Percentiles rank a stretch among this genome's conserved stretches.
phyloP scores from a whole-genome alignment of 169 alveolate genomes.

The Plasmodium ovale region DNA sequence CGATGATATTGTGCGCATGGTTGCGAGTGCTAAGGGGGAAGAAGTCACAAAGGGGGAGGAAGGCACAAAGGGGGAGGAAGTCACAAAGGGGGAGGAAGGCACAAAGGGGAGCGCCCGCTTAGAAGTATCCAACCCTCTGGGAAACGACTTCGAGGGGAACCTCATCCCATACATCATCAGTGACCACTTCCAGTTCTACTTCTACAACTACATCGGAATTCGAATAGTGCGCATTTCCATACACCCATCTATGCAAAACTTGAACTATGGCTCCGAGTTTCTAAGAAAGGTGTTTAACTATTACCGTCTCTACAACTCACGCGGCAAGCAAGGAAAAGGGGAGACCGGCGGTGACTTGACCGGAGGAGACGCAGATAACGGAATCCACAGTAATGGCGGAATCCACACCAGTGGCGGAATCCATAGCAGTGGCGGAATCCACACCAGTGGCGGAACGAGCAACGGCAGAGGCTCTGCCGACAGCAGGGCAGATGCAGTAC shows the following conservation, averaged over 20 bases:
- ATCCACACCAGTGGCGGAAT: too few species aligned
- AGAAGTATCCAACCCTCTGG: slow-evolving; percentile 97
- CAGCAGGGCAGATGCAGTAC: slow-evolving; percentile 17
- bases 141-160: slow-evolving; percentile 98
- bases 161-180: slow-evolving; percentile 95
- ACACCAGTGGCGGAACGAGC: too few species aligned
- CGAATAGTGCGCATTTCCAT: slow-evolving; percentile 99
- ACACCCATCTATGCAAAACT: slow-evolving; percentile 97
- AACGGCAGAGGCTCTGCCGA: too few species aligned
- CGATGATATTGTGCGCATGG: slow-evolving; percentile 7
- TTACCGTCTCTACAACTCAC: slow-evolving; percentile 68
- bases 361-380: slow-evolving; percentile 24
- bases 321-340: slow-evolving; percentile 19
- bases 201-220: slow-evolving; percentile 79
- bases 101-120: too few species aligned
- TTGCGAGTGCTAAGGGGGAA: neutral
- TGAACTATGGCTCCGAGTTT: slow-evolving; percentile 98
- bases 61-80: slow-evolving; percentile 83
- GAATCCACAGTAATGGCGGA: slow-evolving; percentile 49
- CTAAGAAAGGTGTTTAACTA: slow-evolving; percentile 79
- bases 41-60: neutral
- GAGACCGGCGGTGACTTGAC: too few species aligned
- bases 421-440: too few species aligned
- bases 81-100: slow-evolving; percentile 82
- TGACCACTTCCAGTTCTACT: slow-evolving; percentile 91